Percentiles rank a stretch among this genome's conserved stretches.
These are phyloP conservation scores for Cercis canadensis DNA, from an alignment of 306 rosid genomes.

Conservation along the genomic window DNA sequence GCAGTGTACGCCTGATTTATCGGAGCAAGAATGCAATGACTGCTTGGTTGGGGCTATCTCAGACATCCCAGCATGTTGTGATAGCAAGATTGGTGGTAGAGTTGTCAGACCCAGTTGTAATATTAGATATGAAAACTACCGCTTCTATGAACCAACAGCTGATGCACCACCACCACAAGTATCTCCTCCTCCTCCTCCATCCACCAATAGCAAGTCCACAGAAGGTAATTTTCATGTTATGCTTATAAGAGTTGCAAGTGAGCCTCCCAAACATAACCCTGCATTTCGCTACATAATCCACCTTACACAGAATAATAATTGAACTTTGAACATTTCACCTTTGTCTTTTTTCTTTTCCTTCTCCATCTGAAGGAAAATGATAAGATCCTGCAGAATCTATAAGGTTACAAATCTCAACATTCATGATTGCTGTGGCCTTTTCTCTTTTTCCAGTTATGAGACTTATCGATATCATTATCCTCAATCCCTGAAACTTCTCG, in stretches of 20 bases:
- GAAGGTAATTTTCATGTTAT: neutral
- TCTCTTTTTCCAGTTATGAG: neutral
- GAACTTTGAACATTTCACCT: no score
- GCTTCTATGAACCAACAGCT: neutral
- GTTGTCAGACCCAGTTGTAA: conserved; percentile 27
- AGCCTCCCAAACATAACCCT: no score
- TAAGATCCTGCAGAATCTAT: no score
- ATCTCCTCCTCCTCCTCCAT: neutral
- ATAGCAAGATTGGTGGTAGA: neutral
- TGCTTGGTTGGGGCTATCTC: neutral
- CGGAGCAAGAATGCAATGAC: neutral
- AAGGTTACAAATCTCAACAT: no score
- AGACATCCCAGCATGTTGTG: neutral
- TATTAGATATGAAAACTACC: neutral
- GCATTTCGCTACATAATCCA: no score
- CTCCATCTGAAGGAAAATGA: no score
- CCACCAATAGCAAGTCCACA: neutral
- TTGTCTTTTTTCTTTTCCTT: no score
- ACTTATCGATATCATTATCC: neutral
- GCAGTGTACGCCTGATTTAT: conserved; percentile 40
- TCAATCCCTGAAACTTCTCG: no score
- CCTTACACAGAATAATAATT: no score
- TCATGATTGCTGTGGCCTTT: no score
- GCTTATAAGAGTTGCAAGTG: no score
- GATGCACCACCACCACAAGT: neutral